Percentiles rank a stretch among this genome's conserved stretches.
Conservation (phyloP, 805 yeast genomes). For the Spathaspora arborariae region DNA sequence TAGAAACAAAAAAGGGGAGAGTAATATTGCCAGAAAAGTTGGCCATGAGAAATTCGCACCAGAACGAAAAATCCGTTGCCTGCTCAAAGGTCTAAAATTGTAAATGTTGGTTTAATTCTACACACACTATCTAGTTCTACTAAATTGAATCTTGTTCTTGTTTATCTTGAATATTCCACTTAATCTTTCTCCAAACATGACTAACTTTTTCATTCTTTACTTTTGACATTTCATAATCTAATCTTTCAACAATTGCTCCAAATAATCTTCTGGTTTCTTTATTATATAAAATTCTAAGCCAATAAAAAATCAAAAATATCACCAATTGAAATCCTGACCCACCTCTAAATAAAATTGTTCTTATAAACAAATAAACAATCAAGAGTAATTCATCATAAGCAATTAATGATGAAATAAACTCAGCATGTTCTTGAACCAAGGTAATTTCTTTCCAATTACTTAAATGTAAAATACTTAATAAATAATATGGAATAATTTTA, state of each 20-base stretch:
- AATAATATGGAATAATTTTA: conserved; percentile 58
- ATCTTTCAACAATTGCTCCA: conserved; percentile 34
- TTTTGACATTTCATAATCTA: conserved; percentile 40
- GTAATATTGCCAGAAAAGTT: neutral
- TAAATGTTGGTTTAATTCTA: too few relatives aligned
- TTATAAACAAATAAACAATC: conserved; percentile 48
- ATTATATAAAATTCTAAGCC: conserved; percentile 65
- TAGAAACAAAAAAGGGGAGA: neutral
- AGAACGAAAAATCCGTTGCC: neutral
- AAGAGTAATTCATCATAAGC: conserved; percentile 61
- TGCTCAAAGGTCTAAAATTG: too few relatives aligned
- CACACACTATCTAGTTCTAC: too few relatives aligned
- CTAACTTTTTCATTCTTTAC: conserved; percentile 44
- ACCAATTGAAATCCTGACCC: conserved; percentile 67
- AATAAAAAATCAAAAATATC: conserved; percentile 55
- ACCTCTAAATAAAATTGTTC: conserved; percentile 61
- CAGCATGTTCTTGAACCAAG: conserved; percentile 36
- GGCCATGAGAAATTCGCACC: neutral
- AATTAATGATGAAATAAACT: conserved; percentile 41
- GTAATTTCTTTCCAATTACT: conserved; percentile 36
- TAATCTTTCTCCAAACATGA: conserved; percentile 33
- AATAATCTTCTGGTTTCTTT: conserved; percentile 44
- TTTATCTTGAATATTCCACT: conserved; percentile 27
- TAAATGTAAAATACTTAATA: conserved; percentile 58
- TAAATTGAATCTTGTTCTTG: conserved; percentile 3